Percentiles rank a stretch among this genome's conserved stretches.
phyloP scores from a whole-genome alignment of 1,284 basidiomycete species.

The Apiotrichum mycotoxinovorans region DNA sequence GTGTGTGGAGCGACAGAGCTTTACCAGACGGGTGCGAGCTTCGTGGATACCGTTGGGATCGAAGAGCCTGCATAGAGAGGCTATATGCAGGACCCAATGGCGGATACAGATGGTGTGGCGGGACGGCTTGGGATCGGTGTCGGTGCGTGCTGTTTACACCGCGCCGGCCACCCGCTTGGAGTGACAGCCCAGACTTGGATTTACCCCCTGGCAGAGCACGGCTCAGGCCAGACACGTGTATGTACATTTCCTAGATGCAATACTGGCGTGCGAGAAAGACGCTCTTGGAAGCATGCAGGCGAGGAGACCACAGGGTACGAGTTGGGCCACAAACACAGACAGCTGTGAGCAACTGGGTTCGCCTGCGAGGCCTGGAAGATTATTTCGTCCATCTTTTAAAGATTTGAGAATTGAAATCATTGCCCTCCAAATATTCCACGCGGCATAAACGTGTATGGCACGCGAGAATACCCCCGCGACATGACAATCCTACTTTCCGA shows the following conservation, averaged over 20 bases:
- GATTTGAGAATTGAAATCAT: not conserved
- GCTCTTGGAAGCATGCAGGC: not conserved
- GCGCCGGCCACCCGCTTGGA: not conserved
- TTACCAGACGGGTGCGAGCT: no score
- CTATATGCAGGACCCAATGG: no score
- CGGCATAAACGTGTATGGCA: not conserved
- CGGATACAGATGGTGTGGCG: no score
- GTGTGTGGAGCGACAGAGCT: not conserved
- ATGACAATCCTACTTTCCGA: not conserved
- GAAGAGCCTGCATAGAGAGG: no score
- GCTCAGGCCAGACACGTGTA: conserved; percentile 6
- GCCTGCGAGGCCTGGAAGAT: no score
- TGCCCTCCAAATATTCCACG: not conserved
- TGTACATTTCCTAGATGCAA: conserved; percentile 10
- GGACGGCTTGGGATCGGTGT: not conserved
- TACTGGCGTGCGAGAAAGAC: conserved; percentile 1
- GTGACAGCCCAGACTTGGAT: not conserved
- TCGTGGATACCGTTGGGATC: no score
- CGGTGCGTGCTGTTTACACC: not conserved
- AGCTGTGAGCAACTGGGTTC: no score
- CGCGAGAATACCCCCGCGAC: not conserved
- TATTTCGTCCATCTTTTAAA: no score
- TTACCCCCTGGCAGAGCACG: not conserved
- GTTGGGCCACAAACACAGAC: not conserved
- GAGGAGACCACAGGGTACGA: not conserved